phyloP scores from a whole-genome alignment of 352 stramenopile species.

The Pythium biforme region DNA sequence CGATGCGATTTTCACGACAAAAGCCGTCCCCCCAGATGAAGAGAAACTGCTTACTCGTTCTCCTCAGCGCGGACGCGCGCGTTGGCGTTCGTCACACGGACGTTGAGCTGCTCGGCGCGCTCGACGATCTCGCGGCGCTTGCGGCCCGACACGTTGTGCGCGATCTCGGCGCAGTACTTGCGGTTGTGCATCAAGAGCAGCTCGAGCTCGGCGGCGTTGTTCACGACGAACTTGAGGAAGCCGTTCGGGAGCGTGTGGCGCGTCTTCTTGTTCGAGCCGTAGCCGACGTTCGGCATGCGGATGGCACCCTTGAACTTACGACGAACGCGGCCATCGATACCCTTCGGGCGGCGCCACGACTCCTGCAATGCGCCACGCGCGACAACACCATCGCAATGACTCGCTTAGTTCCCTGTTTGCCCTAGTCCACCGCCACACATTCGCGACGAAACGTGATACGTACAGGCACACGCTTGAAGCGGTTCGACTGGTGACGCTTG shows the following conservation, averaged over 20 bases:
- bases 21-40: conserved; percentile 21
- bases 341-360: conserved; percentile 98
- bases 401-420: conserved; percentile 3
- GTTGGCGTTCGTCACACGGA: conserved; percentile 98
- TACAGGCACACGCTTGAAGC: conserved; percentile 96
- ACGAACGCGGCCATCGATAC: conserved; percentile 99
- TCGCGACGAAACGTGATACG: conserved; percentile 40
- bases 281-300: conserved; percentile 98
- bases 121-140: conserved; percentile 98
- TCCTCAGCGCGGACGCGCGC: conserved; percentile 97
- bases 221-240: conserved; percentile 99
- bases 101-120: conserved; percentile 97
- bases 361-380: conserved; percentile 39
- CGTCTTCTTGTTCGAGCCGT: conserved; percentile 99
- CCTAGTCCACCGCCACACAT: too few species aligned
- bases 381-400: conserved; percentile 6
- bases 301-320: conserved; percentile 99
- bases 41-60: conserved; percentile 76
- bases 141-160: conserved; percentile 96
- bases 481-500: conserved; percentile 98
- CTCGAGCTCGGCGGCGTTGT: conserved; percentile 98
- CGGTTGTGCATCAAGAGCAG: conserved; percentile 93
- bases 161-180: conserved; percentile 99
- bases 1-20: conserved; percentile 29
- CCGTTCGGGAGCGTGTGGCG: conserved; percentile 97